These are phyloP conservation scores for Saccharomycopsis hybrid DNA, from an alignment of 1,139 yeast species.

Conservation along the genomic window DNA sequence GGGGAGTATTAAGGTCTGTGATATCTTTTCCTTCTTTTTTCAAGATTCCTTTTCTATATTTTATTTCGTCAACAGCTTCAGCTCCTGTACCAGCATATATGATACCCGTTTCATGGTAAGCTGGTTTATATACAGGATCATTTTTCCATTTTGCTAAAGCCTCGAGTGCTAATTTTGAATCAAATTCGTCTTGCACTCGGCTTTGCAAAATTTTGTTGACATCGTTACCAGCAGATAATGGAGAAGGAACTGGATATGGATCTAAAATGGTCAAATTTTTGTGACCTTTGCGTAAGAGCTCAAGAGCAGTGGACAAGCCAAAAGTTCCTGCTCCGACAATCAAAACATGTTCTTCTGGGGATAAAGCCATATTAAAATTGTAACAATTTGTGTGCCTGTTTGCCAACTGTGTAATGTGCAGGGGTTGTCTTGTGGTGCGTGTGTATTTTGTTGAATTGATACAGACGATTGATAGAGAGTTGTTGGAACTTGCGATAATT, in stretches of 20 bases:
- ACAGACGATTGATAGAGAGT: too few species aligned
- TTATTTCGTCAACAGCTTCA: slow-evolving; percentile 29
- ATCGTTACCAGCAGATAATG: slow-evolving; percentile 44
- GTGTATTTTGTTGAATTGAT: too few species aligned
- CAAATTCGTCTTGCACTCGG: slow-evolving; percentile 34
- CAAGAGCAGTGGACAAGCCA: slow-evolving; percentile 35
- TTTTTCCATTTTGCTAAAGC: slow-evolving; percentile 36
- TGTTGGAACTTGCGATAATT: too few species aligned
- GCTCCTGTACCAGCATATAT: slow-evolving; percentile 23
- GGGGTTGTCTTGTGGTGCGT: too few species aligned
- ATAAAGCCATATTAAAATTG: too few species aligned
- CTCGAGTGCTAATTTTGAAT: slow-evolving; percentile 37
- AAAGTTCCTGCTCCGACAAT: slow-evolving; percentile 32
- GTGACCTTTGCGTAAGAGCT: slow-evolving; percentile 27
- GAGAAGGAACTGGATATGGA: slow-evolving; percentile 38
- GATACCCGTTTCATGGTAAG: slow-evolving; percentile 35
- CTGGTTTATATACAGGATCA: slow-evolving; percentile 30
- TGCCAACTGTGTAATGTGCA: too few species aligned
- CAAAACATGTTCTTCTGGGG: slow-evolving; percentile 1
- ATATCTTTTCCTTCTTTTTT: slow-evolving; percentile 27
- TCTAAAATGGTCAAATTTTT: slow-evolving; percentile 34
- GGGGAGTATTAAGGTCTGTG: slow-evolving; percentile 21
- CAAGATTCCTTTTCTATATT: slow-evolving; percentile 32
- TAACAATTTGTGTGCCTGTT: too few species aligned
- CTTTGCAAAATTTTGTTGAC: slow-evolving; percentile 42